These are phyloP conservation scores for Condylostoma magnum DNA, from an alignment of 169 alveolate species.

Conservation along the genomic window DNA sequence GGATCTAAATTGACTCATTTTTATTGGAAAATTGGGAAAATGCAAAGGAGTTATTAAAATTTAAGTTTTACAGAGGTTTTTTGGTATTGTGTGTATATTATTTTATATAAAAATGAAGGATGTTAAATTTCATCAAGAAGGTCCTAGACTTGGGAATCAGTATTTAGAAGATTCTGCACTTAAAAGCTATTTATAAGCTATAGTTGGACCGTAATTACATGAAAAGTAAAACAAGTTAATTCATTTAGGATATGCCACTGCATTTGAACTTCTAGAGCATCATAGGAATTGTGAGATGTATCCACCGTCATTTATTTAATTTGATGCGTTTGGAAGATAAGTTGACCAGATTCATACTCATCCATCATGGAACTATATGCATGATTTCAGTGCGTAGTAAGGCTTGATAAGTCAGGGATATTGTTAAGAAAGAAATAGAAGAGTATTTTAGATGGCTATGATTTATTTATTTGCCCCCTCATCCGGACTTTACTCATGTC, in stretches of 20 bases:
- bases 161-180: conserved; percentile 53
- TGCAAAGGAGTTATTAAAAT: no score
- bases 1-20: no score
- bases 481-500: conserved; percentile 61
- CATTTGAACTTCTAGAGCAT: conserved; percentile 29
- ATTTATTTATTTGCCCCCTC: conserved; percentile 54
- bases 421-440: conserved; percentile 7
- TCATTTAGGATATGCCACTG: conserved; percentile 45
- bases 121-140: conserved; percentile 27
- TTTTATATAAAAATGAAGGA: no score
- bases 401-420: conserved; percentile 28
- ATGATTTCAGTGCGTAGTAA: conserved; percentile 52
- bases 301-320: conserved; percentile 42
- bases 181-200: conserved; percentile 17
- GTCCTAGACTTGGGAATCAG: conserved; percentile 59
- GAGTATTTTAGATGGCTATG: conserved; percentile 52
- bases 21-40: no score
- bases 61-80: no score
- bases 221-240: conserved; percentile 28
- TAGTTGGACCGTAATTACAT: neutral
- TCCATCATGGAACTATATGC: conserved; percentile 60
- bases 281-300: conserved; percentile 41
- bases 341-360: conserved; percentile 49
- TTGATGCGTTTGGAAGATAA: conserved; percentile 61
- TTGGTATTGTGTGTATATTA: no score